Evolutionary conservation across 1,284 basidiomycete genomes (phyloP).

Genomic region (Moesziomyces antarcticus): DNA sequence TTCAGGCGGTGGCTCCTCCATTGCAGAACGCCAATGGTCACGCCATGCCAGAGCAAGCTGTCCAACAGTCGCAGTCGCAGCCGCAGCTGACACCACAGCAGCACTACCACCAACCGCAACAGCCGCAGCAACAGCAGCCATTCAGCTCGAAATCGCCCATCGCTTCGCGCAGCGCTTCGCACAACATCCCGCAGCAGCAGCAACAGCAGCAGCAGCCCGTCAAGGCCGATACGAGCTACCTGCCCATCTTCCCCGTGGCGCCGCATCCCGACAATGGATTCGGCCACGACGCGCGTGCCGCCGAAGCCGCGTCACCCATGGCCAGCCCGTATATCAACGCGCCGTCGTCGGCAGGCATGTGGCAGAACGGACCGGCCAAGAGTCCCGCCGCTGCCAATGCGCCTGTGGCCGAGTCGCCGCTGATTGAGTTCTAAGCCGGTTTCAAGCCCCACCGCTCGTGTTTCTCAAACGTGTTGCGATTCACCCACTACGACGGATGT

Average conservation of each 20-base stretch:
- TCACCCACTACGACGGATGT: background rate
- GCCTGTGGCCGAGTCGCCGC: conserved; percentile 30
- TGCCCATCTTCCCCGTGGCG: conserved; percentile 46
- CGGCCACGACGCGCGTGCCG: conserved; percentile 9
- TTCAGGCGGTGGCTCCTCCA: conserved; percentile 19
- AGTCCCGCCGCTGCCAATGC: conserved; percentile 10
- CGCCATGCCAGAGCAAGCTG: background rate
- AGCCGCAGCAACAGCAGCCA: conserved; percentile 3
- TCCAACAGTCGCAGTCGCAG: background rate
- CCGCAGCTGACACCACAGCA: background rate
- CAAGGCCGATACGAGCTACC: conserved; percentile 30
- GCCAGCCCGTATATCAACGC: conserved; percentile 39
- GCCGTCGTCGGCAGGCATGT: conserved; percentile 50
- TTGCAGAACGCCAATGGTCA: conserved; percentile 11
- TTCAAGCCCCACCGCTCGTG: background rate
- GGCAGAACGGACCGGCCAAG: conserved; percentile 41
- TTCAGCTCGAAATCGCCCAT: conserved; percentile 7
- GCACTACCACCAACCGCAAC: conserved; percentile 2
- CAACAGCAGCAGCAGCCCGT: conserved; percentile 6
- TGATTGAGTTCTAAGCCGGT: conserved; percentile 44
- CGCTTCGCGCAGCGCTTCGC: background rate
- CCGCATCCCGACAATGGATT: conserved; percentile 50
- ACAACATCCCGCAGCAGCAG: conserved; percentile 3
- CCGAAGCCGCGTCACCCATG: conserved; percentile 24
- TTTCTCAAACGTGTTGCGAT: background rate